Base-by-base conservation (phyloP, 768 basidiomycete species). In the Cantharellus anzutake region DNA sequence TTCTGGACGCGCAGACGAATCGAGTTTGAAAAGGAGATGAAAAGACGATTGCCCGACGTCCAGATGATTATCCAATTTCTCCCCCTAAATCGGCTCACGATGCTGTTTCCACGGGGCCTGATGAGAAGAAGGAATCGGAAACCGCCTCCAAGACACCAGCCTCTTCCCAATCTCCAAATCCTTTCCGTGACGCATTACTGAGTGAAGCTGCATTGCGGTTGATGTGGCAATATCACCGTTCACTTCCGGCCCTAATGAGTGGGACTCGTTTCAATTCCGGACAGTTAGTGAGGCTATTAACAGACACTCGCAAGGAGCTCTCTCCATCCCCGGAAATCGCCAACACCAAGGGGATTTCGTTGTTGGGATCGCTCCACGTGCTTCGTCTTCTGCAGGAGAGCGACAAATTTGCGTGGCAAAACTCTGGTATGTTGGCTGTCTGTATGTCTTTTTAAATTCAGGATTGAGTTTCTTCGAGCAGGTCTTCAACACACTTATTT, bases 251-350 rank as follows among this genome's bases (percentile, higher is more conserved):
- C 0, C 70, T 89, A 1, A 83, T 86, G 2, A 79, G 80, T 0
- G 90, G 92, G 68, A 80, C 81, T 37, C 75, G 82, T 56, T 97
- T 93, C 65, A 93, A 97, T 68, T 80, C 84, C 42, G 88, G 88
- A 2, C 89, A 89, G 68, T 67, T 93, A 29, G 70, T 92, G 38
- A 73, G 73, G 59, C 72, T 74, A 59, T 73, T 83, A 48, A 11
- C 44, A 48, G 44, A 29, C 44, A 48, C 11, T 11, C 20, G 44
- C 44, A 11, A 48, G 29, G 11, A 48, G 29, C 44, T 11, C 44
- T 29, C 11, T 48, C 29, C 44, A 48, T 48, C 44, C 44, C 11
- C 11, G 44, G 29, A 11, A 11, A 48, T 48, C 44, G 11, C 11
- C 44, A 48, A 29, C 44, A 11, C 44, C 11, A 48, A 48, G 11